Evolutionary conservation across 2,329 filamentous ascomycete species (phyloP).

Genomic region (Penicillium sp.): DNA sequence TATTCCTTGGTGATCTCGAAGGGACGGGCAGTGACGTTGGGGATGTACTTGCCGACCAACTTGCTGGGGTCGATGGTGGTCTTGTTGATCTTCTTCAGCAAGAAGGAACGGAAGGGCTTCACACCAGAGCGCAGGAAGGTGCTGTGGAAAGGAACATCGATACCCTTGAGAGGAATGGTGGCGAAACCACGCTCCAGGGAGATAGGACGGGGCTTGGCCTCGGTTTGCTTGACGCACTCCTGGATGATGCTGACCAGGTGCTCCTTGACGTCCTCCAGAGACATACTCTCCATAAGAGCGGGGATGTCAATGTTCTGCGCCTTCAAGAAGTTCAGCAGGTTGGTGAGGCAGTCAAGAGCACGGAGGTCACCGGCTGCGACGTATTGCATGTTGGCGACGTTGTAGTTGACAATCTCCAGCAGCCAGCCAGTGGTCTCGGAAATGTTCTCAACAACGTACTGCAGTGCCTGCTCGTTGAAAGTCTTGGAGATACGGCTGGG

Average conservation of each 20-base stretch:
- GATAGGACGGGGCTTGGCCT: slow-evolving; percentile 82
- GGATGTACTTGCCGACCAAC: slow-evolving; percentile 97
- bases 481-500: slow-evolving; percentile 97
- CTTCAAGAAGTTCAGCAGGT: slow-evolving; percentile 93
- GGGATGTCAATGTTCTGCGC: slow-evolving; percentile 97
- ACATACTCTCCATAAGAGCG: slow-evolving; percentile 79
- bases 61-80: slow-evolving; percentile 97
- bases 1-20: slow-evolving; percentile 98
- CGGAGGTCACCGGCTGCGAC: slow-evolving; percentile 65
- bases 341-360: slow-evolving; percentile 64
- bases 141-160: slow-evolving; percentile 98
- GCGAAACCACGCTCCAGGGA: slow-evolving; percentile 93
- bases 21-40: slow-evolving; percentile 93
- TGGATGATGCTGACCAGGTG: slow-evolving; percentile 89
- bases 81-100: slow-evolving; percentile 99
- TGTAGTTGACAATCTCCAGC: slow-evolving; percentile 97
- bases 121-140: slow-evolving; percentile 97
- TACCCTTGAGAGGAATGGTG: slow-evolving; percentile 93
- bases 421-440: slow-evolving; percentile 92
- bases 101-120: slow-evolving; percentile 97
- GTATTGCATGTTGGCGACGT: slow-evolving; percentile 69
- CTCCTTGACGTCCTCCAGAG: slow-evolving; percentile 84
- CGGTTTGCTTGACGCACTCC: slow-evolving; percentile 80
- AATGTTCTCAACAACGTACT: slow-evolving; percentile 95
- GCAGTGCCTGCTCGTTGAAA: slow-evolving; percentile 95